Evolutionary conservation across 2,329 filamentous ascomycete genomes (phyloP), one percentile per base, ranked within the genome.

Genomic region (Raffaelea arxii): DNA sequence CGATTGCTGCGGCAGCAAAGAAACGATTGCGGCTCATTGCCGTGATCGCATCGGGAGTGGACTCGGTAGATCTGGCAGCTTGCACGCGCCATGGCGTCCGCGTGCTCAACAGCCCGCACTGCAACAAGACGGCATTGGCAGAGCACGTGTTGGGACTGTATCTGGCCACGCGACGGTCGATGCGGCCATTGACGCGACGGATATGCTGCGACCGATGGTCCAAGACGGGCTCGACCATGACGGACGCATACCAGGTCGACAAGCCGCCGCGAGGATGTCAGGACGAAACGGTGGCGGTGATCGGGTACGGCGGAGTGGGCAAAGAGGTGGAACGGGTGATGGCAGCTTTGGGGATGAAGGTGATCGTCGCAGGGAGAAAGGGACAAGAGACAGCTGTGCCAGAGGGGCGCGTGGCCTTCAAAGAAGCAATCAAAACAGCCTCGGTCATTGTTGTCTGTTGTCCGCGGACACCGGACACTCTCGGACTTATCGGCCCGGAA

Each of bases 301-400:
- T 65, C 19, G 63, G 62, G 3, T 55, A 64, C 44, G 63, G 63
- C 7, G 57, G 60, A 36, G 63, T 65, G 36, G 62, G 63, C 6
- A 50, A 56, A 22, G 54, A 54, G 4, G 57, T 61, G 41, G 62
- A 56, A 18, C 59, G 58, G 41, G 50, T 58, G 2, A 52, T 56
- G 7, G 32, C 43, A 3, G 58, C 54, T 1, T 55, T 65, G 14
- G 61, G 58, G 7, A 64, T 65, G 62, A 53, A 57, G 37, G 52
- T 63, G 4, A 49, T 61, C 11, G 56, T 57, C 45, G 36, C 49
- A 2, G 54, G 36, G 9, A 46, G 53, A 9, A 49, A 48, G 7
- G 43, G 46, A 12, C 25, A 23, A 6, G 12, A 11, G 2, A 40
- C 35, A 11, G 7, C 35, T 6, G 18, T 18, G 16, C 5, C 41